Conservation (phyloP, 345 rosid species). For the Aethionema arabicum region DNA sequence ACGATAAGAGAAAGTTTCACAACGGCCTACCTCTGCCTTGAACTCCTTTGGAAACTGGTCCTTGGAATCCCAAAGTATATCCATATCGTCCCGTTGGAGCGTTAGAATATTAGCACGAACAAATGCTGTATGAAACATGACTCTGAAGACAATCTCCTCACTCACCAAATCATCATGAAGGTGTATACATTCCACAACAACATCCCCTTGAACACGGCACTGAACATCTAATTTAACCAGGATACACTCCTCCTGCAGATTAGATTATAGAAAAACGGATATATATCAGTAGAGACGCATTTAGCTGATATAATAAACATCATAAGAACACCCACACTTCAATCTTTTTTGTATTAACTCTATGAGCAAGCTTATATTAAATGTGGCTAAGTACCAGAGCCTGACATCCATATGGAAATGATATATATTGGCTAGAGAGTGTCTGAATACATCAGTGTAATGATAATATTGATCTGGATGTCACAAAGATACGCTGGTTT, state of each 20-base stretch:
- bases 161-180: constrained; percentile 63
- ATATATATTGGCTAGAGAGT: not conserved
- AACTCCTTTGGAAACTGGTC: constrained; percentile 77
- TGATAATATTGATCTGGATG: constrained; percentile 3
- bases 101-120: constrained; percentile 72
- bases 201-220: constrained; percentile 90
- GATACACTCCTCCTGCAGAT: constrained; percentile 74
- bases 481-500: constrained; percentile 26
- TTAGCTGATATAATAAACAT: not conserved
- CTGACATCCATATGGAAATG: constrained; percentile 15
- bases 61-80: constrained; percentile 83
- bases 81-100: constrained; percentile 76
- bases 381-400: constrained; percentile 3
- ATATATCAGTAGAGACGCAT: constrained; percentile 5
- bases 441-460: constrained; percentile 12
- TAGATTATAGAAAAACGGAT: constrained; percentile 17
- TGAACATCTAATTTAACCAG: constrained; percentile 78
- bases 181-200: constrained; percentile 91
- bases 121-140: constrained; percentile 93
- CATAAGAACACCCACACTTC: not conserved
- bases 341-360: not conserved
- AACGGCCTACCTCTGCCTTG: constrained; percentile 80
- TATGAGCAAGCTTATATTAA: not conserved
- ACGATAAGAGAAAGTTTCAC: constrained; percentile 32
- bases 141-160: constrained; percentile 82